Percentiles rank a stretch among this genome's conserved stretches.
Conservation (phyloP, 2,329 filamentous ascomycete genomes). For the Rutstroemia sp. region DNA sequence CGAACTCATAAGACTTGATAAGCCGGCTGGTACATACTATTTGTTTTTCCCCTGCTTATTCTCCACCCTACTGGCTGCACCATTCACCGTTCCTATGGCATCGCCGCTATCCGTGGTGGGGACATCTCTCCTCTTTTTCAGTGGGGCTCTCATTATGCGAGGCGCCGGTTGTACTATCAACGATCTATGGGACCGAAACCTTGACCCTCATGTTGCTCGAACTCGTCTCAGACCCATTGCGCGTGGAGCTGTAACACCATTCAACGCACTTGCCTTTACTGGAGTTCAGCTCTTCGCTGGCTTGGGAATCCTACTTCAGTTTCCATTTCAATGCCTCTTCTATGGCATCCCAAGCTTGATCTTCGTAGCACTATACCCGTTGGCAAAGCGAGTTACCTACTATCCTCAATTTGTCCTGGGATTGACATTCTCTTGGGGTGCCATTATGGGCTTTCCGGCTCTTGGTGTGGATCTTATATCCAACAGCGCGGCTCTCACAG, state of each 20-base stretch:
- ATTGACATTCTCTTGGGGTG: conserved; percentile 82
- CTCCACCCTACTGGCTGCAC: conserved; percentile 73
- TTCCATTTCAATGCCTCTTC: conserved; percentile 65
- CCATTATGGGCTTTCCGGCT: conserved; percentile 80
- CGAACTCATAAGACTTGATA: conserved; percentile 74
- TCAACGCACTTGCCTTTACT: conserved; percentile 66
- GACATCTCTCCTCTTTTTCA: conserved; percentile 63
- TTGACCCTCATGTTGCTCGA: conserved; percentile 72
- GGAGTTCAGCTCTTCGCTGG: conserved; percentile 67
- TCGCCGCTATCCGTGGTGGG: conserved; percentile 53
- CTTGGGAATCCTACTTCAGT: conserved; percentile 66
- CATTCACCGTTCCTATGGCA: conserved; percentile 54
- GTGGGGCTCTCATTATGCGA: conserved; percentile 76
- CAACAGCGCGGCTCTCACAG: conserved; percentile 52
- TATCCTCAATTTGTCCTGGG: conserved; percentile 82
- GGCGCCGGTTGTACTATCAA: conserved; percentile 85
- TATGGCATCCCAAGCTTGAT: conserved; percentile 71
- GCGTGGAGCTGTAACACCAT: conserved; percentile 65
- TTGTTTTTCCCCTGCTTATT: conserved; percentile 82
- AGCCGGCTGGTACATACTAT: conserved; percentile 75
- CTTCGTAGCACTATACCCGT: conserved; percentile 68
- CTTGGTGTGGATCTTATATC: conserved; percentile 68
- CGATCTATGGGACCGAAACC: conserved; percentile 82
- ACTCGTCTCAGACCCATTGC: conserved; percentile 76
- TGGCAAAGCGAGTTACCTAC: conserved; percentile 80